Evolutionary conservation across 75 land plant genomes (phyloP).

Genomic region (Picea glauca): DNA sequence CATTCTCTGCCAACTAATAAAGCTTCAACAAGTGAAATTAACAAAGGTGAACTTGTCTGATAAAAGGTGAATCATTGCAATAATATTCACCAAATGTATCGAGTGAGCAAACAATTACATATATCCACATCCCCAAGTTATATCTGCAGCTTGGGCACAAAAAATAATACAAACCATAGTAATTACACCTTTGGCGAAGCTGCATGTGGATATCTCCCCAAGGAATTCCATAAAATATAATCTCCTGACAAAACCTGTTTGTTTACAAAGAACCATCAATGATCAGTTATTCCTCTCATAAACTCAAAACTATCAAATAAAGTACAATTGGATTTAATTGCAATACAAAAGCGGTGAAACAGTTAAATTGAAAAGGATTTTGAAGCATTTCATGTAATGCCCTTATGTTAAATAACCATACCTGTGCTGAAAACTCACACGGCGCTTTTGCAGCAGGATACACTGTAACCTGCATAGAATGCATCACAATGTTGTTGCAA

Average conservation of each 20-base stretch:
- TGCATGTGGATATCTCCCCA: constrained; percentile 84
- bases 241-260: constrained; percentile 77
- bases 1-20: neutral
- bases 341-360: neutral
- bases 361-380: neutral
- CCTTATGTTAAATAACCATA: constrained; percentile 10
- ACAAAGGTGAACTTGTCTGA: too few relatives aligned
- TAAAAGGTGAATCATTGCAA: too few relatives aligned
- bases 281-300: neutral
- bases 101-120: too few relatives aligned
- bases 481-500: constrained; percentile 3
- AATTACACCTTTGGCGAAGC: constrained; percentile 30
- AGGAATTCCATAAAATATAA: constrained; percentile 93
- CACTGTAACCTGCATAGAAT: constrained; percentile 55
- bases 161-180: neutral
- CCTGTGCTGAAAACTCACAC: constrained; percentile 80
- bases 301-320: neutral
- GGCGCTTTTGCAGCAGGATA: constrained; percentile 91
- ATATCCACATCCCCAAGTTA: too few relatives aligned
- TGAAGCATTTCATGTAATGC: neutral
- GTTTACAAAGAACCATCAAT: constrained; percentile 1
- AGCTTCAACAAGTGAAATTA: neutral
- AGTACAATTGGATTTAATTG: neutral
- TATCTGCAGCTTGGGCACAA: too few relatives aligned
- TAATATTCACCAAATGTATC: too few relatives aligned